These are phyloP conservation scores for Dactylorhiza incarnata DNA, from an alignment of 106 monocot species.

Conservation along the genomic window DNA sequence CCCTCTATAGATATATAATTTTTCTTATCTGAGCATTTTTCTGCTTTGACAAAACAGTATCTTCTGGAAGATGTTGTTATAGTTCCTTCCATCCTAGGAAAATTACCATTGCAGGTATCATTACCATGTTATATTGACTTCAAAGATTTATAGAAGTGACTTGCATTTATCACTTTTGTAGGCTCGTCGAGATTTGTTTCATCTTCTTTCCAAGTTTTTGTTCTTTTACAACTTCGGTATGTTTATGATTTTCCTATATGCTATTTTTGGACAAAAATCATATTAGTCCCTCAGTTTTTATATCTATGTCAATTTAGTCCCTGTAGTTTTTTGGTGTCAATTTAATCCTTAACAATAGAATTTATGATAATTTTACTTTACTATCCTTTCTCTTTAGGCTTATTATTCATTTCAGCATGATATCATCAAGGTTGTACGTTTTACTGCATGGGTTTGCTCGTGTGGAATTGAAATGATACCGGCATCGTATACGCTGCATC, in stretches of 20 bases:
- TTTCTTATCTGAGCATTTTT: not conserved
- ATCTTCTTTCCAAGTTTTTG: constrained; percentile 77
- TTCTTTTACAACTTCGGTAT: constrained; percentile 84
- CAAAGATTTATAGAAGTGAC: not conserved
- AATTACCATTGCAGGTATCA: constrained; percentile 71
- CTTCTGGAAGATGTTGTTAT: constrained; percentile 89
- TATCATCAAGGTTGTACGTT: no score
- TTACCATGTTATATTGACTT: not conserved
- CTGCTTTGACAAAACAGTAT: constrained; percentile 51
- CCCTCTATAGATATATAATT: not conserved
- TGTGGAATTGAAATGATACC: no score
- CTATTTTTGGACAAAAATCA: no score
- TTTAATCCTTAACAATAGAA: no score
- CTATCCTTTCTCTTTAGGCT: no score
- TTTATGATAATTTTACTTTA: no score
- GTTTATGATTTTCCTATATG: not conserved
- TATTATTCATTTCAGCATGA: no score
- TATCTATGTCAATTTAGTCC: no score
- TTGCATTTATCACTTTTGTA: constrained; percentile 9
- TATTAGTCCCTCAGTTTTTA: no score
- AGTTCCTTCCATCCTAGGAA: constrained; percentile 35
- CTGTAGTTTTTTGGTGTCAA: no score
- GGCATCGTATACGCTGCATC: no score
- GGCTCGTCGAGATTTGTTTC: constrained; percentile 73
- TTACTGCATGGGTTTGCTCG: no score